A percentile compares a stretch with the other conserved stretches of the same genome.
These are phyloP conservation scores for Aspergillus wentii DNA, from an alignment of 495 filamentous ascomycete species.

Conservation along the genomic window DNA sequence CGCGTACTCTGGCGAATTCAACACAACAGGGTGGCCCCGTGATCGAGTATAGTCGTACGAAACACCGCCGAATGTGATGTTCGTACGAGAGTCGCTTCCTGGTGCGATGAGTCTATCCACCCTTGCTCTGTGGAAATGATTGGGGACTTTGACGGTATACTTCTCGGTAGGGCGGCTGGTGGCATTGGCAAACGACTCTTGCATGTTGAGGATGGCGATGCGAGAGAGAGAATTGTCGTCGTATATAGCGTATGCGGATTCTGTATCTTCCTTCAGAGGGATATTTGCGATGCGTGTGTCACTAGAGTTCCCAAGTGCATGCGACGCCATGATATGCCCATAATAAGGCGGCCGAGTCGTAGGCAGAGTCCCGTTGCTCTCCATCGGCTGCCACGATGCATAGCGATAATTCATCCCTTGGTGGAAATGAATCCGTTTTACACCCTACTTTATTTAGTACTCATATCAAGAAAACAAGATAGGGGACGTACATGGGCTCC, in stretches of 20 bases:
- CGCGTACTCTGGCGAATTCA: slow-evolving; percentile 1
- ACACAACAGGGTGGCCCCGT: slow-evolving; percentile 8
- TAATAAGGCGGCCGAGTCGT: slow-evolving; percentile 13
- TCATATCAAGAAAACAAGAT: neutral
- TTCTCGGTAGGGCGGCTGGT: slow-evolving; percentile 3
- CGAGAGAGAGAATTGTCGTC: slow-evolving; percentile 3
- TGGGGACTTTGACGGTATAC: slow-evolving; percentile 10
- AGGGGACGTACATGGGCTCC: slow-evolving; percentile 8
- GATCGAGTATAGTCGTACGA: slow-evolving; percentile 9
- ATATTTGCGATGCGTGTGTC: slow-evolving; percentile 11
- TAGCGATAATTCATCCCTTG: slow-evolving; percentile 19
- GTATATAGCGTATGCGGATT: slow-evolving; percentile 11
- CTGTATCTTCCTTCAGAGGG: slow-evolving; percentile 8
- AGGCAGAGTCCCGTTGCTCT: slow-evolving; percentile 3
- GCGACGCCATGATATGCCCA: slow-evolving; percentile 15
- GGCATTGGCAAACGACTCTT: slow-evolving; percentile 3
- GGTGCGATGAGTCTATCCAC: slow-evolving; percentile 10
- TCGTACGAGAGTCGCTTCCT: slow-evolving; percentile 5
- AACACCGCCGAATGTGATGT: slow-evolving; percentile 12
- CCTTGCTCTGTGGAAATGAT: neutral
- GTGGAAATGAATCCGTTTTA: slow-evolving; percentile 17
- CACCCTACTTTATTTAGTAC: slow-evolving; percentile 5
- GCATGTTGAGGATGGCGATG: slow-evolving; percentile 11
- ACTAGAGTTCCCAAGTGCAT: slow-evolving; percentile 1
- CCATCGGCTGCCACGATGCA: slow-evolving; percentile 17